Evolutionary conservation across 768 basidiomycete species (phyloP).

Genomic region (Dioszegia hungarica): DNA sequence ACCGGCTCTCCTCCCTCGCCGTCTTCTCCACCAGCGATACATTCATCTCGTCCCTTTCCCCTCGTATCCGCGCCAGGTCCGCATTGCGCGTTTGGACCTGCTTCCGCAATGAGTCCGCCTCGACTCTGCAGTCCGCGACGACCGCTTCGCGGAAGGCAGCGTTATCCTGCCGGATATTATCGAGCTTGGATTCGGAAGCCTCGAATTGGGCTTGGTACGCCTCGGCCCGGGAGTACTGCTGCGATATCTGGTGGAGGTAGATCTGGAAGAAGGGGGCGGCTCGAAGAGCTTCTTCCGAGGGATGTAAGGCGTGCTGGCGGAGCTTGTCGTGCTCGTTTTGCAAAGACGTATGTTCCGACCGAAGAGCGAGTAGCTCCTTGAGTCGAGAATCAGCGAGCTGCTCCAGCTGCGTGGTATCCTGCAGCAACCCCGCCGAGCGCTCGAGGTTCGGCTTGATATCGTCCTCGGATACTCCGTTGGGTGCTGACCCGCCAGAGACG

Average conservation of each 20-base stretch:
- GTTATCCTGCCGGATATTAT: slow-evolving; percentile 25
- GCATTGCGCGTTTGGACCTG: slow-evolving; percentile 42
- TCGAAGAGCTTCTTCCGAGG: slow-evolving; percentile 33
- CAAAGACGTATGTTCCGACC: slow-evolving; percentile 29
- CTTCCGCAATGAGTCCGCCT: slow-evolving; percentile 53
- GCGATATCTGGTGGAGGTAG: slow-evolving; percentile 57
- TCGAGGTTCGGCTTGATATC: slow-evolving; percentile 26
- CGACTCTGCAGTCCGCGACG: slow-evolving; percentile 26
- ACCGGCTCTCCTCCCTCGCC: slow-evolving; percentile 60
- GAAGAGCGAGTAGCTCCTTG: slow-evolving; percentile 28
- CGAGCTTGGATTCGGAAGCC: slow-evolving; percentile 42
- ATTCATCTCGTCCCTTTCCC: slow-evolving; percentile 56
- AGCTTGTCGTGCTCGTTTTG: slow-evolving; percentile 34
- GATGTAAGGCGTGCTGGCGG: slow-evolving; percentile 20
- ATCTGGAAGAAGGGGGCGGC: slow-evolving; percentile 54
- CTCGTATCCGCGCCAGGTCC: slow-evolving; percentile 49
- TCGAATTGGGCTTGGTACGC: slow-evolving; percentile 47
- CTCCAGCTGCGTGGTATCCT: slow-evolving; percentile 35
- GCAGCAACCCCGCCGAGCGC: slow-evolving; percentile 12
- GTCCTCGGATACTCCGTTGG: slow-evolving; percentile 34
- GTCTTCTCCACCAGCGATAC: slow-evolving; percentile 60
- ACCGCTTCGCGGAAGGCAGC: slow-evolving; percentile 32
- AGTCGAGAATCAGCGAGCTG: slow-evolving; percentile 33
- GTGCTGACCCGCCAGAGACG: slow-evolving; percentile 36
- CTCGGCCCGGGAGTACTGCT: slow-evolving; percentile 51